These are phyloP conservation scores for Nemania sp. DNA, from an alignment of 2,329 filamentous ascomycete genomes.

Conservation along the genomic window DNA sequence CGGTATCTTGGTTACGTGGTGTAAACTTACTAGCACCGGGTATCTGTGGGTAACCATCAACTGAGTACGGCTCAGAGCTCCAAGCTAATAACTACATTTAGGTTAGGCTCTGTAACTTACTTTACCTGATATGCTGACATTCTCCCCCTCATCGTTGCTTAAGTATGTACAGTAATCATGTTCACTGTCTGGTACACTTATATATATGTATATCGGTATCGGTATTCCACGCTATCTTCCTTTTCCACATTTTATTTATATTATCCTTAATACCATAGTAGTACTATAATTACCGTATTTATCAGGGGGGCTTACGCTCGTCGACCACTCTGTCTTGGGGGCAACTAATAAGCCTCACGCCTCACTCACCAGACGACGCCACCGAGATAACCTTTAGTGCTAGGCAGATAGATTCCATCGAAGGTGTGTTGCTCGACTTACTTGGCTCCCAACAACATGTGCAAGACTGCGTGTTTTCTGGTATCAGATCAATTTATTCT, in stretches of 20 bases:
- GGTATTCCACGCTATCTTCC: too few relatives aligned
- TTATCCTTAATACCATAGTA: neutral
- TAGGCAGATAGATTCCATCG: conserved; percentile 2
- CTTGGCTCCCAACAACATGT: neutral
- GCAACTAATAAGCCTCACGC: neutral
- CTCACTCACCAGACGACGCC: conserved; percentile 10
- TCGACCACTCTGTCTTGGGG: neutral
- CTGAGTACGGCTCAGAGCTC: conserved; percentile 15
- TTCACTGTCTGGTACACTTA: conserved; percentile 10
- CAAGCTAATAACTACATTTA: neutral
- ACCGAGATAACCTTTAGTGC: conserved; percentile 17
- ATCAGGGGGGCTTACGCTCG: neutral
- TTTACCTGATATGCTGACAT: conserved; percentile 12
- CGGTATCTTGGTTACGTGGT: neutral
- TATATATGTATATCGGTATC: conserved; percentile 10
- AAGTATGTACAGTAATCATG: conserved; percentile 24
- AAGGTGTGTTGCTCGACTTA: neutral
- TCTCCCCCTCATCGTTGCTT: neutral
- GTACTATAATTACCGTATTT: neutral
- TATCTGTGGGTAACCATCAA: conserved; percentile 22
- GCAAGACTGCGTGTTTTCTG: neutral
- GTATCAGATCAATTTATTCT: too few relatives aligned
- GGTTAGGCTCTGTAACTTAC: too few relatives aligned
- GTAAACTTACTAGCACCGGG: conserved; percentile 17
- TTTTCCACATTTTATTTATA: neutral